Base-by-base conservation (phyloP, 1,139 yeast species). In the Suhomyces bribrorum region DNA sequence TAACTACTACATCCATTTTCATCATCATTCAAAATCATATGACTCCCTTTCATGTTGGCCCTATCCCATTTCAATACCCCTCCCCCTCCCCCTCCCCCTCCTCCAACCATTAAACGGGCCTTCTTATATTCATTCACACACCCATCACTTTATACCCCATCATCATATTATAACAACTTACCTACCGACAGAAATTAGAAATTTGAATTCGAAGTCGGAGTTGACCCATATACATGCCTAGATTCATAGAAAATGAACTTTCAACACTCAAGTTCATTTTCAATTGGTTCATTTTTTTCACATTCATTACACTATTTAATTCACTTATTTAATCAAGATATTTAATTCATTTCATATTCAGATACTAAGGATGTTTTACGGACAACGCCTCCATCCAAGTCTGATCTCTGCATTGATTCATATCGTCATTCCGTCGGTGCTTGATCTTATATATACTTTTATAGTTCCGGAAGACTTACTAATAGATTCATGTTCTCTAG, bases 281-380 rank as follows among this genome's bases (percentile, higher is more conserved):
- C n/a, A n/a, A n/a, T n/a, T n/a, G n/a, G n/a, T n/a, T n/a, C n/a
- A n/a, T n/a, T n/a, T n/a, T n/a, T n/a, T n/a, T n/a, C n/a, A n/a
- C n/a, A n/a, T n/a, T n/a, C n/a, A n/a, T n/a, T n/a, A n/a, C 11
- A 4, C 5, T 26, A 26, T 26, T 26, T 26, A 26, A 26, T 26
- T 29, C n/a, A n/a, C 6, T 29, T 12, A 20, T 20, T 20, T 16
- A 11, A 9, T 16, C 32, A 29, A 18, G 32, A 29, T 29, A 15
- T 29, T 29, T 29, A 29, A 29, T 29, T 29, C 26, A 12, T 13
- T n/a, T 14, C 13, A 8, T 20, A 20, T 20, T 5, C 23, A 8
- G 32, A 20, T 11, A 29, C 7, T 29, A 12, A 20, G 20, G 14
- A 2, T 18, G 32, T 29, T 29, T 29, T n/a, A 29, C 7, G 32